Percentiles rank a stretch among this genome's conserved stretches.
Evolutionary conservation across 805 yeast genomes (phyloP).

Genomic region (Kuraishia molischiana): DNA sequence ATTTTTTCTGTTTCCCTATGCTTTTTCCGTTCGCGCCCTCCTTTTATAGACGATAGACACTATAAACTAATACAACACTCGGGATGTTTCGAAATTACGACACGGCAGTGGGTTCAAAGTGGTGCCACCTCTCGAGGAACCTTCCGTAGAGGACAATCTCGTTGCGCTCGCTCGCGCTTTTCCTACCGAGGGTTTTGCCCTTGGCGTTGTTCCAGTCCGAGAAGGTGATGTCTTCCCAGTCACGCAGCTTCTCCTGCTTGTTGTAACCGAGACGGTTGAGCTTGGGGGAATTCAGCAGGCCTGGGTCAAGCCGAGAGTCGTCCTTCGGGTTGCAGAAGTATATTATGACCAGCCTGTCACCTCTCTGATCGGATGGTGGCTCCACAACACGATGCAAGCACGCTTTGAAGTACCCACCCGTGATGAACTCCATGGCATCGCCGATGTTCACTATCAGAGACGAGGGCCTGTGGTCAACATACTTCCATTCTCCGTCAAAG

Average conservation of each 20-base stretch:
- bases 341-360: slow-evolving; percentile 28
- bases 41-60: too few species aligned
- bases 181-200: slow-evolving; percentile 29
- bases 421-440: slow-evolving; percentile 28
- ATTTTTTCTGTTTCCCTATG: too few species aligned
- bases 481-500: slow-evolving; percentile 26
- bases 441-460: slow-evolving; percentile 31
- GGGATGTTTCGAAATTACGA: background rate
- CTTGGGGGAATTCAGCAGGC: slow-evolving; percentile 26
- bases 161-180: slow-evolving; percentile 25
- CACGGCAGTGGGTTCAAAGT: slow-evolving; percentile 17
- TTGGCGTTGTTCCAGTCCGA: slow-evolving; percentile 28
- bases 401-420: slow-evolving; percentile 37
- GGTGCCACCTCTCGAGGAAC: slow-evolving; percentile 31
- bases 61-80: too few species aligned
- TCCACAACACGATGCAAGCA: slow-evolving; percentile 37
- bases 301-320: slow-evolving; percentile 30
- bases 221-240: slow-evolving; percentile 26
- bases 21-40: too few species aligned
- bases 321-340: slow-evolving; percentile 31
- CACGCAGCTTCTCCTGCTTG: slow-evolving; percentile 12
- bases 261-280: slow-evolving; percentile 21
- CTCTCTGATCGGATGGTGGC: slow-evolving; percentile 32
- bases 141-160: slow-evolving; percentile 26
- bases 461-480: slow-evolving; percentile 27